Percentiles rank a stretch among this genome's conserved stretches.
Conservation (phyloP, 768 basidiomycete species). For the Hygrocybe punicea region DNA sequence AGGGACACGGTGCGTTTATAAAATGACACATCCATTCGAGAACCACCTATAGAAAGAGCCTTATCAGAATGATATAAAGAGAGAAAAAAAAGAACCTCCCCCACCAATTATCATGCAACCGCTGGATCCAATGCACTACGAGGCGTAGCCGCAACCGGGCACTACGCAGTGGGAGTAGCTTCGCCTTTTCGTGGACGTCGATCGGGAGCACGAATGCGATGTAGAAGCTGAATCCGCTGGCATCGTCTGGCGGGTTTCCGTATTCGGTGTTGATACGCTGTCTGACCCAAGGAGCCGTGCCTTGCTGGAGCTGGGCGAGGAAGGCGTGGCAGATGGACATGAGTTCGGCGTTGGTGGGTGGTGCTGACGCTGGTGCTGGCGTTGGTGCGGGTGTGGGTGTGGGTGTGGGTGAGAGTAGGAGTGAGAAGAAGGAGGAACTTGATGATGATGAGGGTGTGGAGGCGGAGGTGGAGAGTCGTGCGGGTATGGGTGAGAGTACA, state of each 20-base stretch:
- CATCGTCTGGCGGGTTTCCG: slow-evolving; percentile 72
- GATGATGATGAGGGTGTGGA: too few relatives aligned
- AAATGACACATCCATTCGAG: slow-evolving; percentile 61
- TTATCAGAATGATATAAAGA: slow-evolving; percentile 28
- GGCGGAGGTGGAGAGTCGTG: too few relatives aligned
- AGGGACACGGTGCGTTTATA: not conserved
- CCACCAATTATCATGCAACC: slow-evolving; percentile 52
- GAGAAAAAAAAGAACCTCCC: slow-evolving; percentile 27
- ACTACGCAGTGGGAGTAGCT: slow-evolving; percentile 78
- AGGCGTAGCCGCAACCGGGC: slow-evolving; percentile 75
- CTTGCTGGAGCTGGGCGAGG: slow-evolving; percentile 47
- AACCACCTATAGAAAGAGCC: slow-evolving; percentile 60
- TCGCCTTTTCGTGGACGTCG: slow-evolving; percentile 84
- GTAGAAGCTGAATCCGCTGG: slow-evolving; percentile 79
- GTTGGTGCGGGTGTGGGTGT: slow-evolving; percentile 1
- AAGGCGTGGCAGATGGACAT: slow-evolving; percentile 45
- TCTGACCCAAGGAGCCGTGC: slow-evolving; percentile 90
- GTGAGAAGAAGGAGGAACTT: slow-evolving; percentile 8
- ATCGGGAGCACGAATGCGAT: slow-evolving; percentile 88
- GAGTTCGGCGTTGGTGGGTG: slow-evolving; percentile 44
- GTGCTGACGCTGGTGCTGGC: slow-evolving; percentile 1
- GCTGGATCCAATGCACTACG: slow-evolving; percentile 93
- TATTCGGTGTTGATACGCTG: slow-evolving; percentile 79
- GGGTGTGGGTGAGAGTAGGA: slow-evolving; percentile 6
- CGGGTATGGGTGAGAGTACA: slow-evolving; percentile 6